Conservation (phyloP, 768 basidiomycete species). For the Agrocybe pediades region DNA sequence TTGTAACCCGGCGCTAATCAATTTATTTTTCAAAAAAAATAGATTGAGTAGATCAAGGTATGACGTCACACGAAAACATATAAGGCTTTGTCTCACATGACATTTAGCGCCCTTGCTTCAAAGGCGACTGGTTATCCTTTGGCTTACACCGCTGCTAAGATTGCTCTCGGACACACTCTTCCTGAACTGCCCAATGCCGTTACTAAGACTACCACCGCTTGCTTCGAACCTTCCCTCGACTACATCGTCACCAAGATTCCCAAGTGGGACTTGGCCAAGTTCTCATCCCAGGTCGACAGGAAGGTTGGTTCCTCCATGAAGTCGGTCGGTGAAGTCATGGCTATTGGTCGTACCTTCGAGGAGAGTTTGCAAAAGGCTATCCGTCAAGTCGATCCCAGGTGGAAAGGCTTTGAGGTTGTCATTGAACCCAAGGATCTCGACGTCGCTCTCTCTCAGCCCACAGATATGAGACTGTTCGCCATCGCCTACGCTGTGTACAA, state of each 20-base stretch:
- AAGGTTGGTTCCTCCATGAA: conserved; percentile 98
- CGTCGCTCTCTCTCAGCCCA: conserved; percentile 75
- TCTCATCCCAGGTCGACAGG: conserved; percentile 90
- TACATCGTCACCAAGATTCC: conserved; percentile 99
- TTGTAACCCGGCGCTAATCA: not conserved
- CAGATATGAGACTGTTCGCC: conserved; percentile 95
- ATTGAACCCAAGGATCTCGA: conserved; percentile 86
- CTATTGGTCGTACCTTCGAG: conserved; percentile 98
- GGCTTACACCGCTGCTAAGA: conserved; percentile 98
- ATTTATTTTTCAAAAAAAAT: conserved; percentile 29
- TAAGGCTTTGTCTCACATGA: not conserved
- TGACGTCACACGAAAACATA: conserved; percentile 12
- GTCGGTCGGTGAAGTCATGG: conserved; percentile 99
- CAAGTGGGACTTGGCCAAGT: conserved; percentile 99
- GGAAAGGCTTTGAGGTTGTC: conserved; percentile 97
- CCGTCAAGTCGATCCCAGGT: conserved; percentile 95
- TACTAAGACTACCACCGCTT: conserved; percentile 98
- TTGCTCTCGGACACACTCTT: conserved; percentile 95
- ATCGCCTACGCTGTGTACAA: conserved; percentile 98
- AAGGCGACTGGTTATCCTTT: conserved; percentile 99
- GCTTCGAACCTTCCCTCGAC: conserved; percentile 98
- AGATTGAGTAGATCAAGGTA: conserved; percentile 82
- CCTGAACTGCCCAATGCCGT: conserved; percentile 99
- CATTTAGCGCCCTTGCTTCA: conserved; percentile 84
- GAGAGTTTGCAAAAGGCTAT: conserved; percentile 98